These are phyloP conservation scores for Porodaedalea pini DNA, from an alignment of 1,284 basidiomycete genomes.

Conservation along the genomic window DNA sequence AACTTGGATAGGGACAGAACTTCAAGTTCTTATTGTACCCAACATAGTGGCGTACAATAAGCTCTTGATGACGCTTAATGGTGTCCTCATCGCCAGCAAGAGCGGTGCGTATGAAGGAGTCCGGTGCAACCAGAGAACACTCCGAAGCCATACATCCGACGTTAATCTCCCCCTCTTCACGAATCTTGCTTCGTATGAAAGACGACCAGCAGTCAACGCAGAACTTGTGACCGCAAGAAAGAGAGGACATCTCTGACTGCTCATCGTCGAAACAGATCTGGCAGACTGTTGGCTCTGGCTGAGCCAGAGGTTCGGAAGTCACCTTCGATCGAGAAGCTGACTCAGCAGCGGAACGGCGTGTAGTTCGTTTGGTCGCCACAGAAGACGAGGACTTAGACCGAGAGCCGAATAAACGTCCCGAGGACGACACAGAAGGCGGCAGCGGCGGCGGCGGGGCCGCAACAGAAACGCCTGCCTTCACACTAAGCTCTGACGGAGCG, in stretches of 20 bases:
- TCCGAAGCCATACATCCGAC: slow-evolving; percentile 94
- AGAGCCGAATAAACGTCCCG: slow-evolving; percentile 15
- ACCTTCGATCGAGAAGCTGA: slow-evolving; percentile 33
- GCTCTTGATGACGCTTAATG: slow-evolving; percentile 74
- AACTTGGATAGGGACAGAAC: slow-evolving; percentile 88
- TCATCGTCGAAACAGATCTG: slow-evolving; percentile 88
- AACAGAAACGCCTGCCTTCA: slow-evolving; percentile 61
- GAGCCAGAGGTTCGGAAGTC: slow-evolving; percentile 23
- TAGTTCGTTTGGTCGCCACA: slow-evolving; percentile 37
- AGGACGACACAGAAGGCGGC: slow-evolving; percentile 32
- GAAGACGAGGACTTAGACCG: slow-evolving; percentile 20
- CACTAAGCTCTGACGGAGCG: slow-evolving; percentile 66
- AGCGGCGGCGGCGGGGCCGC: slow-evolving; percentile 36
- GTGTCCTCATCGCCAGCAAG: slow-evolving; percentile 43
- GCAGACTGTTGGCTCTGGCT: slow-evolving; percentile 66
- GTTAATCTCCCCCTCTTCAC: slow-evolving; percentile 83
- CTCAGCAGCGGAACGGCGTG: slow-evolving; percentile 39
- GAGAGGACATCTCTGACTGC: slow-evolving; percentile 55
- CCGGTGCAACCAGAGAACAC: slow-evolving; percentile 76
- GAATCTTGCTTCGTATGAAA: slow-evolving; percentile 84
- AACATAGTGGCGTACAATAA: slow-evolving; percentile 90
- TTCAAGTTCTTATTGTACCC: slow-evolving; percentile 80
- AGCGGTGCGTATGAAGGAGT: slow-evolving; percentile 53
- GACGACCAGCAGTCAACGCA: slow-evolving; percentile 87
- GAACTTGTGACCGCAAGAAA: slow-evolving; percentile 80